Base-by-base conservation (phyloP, 345 rosid genomes). In the Lagerstroemia speciosa region DNA sequence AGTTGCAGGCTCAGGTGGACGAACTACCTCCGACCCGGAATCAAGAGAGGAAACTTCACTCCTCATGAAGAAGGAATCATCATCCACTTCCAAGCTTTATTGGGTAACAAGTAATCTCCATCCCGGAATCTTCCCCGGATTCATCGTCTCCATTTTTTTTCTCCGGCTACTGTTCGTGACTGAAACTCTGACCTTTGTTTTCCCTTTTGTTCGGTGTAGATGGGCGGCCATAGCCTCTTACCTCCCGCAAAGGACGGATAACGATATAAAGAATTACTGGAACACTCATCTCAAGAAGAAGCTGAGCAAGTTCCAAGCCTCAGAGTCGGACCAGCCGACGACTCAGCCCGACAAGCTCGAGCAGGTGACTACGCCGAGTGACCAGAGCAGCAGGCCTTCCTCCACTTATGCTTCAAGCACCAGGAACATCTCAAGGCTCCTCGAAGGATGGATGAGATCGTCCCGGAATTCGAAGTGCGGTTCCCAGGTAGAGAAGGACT, bases 1-100 rank as follows among this genome's bases (percentile, higher is more conserved):
- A 93, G 98, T 74, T 93, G 97, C 82, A 87, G 98, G 81, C 89
- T 94, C n/a, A 84, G 99, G 77, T 94, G 99, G 99, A 94, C 99
- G n/a, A 94, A 94, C 80, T 94, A 94, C 80, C 83, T 94, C 8
- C 82, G 98, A 68, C 99, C 99, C n/a, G 99, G 99, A 65, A 91
- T 94, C 69, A 94, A 91, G 83, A 75, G 99, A 30, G 99, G 99
- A 36, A 91, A 94, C 78, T 94, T 94, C 78, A 94, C 99, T 66
- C 67, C 97, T 69, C 98, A 94, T 78, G 99, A 94, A 73, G 98
- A 94, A 84, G 97, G 96, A 58, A 94, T 94, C 92, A 94, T 94
- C 64, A 83, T 91, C 81, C 99, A 94, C 77, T 79, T 94, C 80
- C 99, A 94, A 83, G 98, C 98, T 74, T 82, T 94, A 83, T 69